These are phyloP conservation scores for Ricinus communis DNA, from an alignment of 345 rosid genomes.

Conservation along the genomic window DNA sequence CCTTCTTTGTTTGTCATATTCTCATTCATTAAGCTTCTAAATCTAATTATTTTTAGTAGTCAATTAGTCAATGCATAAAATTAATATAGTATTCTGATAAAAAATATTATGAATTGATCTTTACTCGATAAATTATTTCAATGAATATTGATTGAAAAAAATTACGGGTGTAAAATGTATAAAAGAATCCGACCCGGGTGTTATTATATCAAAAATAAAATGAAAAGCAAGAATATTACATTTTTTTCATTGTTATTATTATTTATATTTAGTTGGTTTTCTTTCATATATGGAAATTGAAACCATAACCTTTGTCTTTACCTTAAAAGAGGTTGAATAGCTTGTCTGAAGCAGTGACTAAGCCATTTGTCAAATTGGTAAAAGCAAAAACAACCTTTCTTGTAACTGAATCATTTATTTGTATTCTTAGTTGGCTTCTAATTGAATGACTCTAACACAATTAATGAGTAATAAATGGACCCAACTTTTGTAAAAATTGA, in stretches of 20 bases:
- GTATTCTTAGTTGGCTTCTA: constrained; percentile 12
- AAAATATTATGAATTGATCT: too few species aligned
- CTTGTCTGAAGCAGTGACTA: neutral
- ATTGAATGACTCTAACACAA: constrained; percentile 14
- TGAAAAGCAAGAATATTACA: too few species aligned
- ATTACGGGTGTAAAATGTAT: too few species aligned
- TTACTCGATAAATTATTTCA: too few species aligned
- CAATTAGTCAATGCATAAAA: neutral
- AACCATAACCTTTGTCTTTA: constrained; percentile 10
- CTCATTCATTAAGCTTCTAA: neutral
- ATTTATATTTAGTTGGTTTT: neutral
- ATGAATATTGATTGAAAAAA: too few species aligned
- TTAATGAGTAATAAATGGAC: constrained; percentile 12
- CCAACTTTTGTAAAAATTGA: neutral
- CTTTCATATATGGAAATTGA: neutral
- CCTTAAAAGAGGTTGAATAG: neutral
- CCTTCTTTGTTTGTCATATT: neutral
- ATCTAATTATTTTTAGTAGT: neutral
- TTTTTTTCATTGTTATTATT: too few species aligned
- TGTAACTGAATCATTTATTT: constrained; percentile 29
- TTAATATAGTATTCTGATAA: neutral
- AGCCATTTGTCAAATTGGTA: constrained; percentile 15
- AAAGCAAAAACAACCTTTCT: neutral
- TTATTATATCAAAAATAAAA: too few species aligned
- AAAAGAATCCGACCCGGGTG: too few species aligned